Conservation (phyloP, 306 rosid species). For the Acacia melanoxylon region DNA sequence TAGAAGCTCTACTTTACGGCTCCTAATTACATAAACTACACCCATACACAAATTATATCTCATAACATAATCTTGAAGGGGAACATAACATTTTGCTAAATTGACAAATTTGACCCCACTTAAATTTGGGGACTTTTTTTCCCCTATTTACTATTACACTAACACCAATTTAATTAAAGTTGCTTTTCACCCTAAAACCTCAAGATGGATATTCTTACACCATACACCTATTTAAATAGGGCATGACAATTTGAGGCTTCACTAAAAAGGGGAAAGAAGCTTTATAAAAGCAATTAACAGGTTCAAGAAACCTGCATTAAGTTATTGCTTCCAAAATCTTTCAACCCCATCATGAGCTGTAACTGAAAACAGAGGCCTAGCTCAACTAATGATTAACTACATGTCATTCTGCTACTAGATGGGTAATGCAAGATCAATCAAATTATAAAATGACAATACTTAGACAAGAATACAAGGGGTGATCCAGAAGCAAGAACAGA, state of each 20-base stretch:
- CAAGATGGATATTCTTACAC: background rate
- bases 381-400: background rate
- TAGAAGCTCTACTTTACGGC: background rate
- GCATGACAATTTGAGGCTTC: background rate
- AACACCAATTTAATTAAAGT: background rate
- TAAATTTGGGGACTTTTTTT: background rate
- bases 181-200: background rate
- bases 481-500: background rate
- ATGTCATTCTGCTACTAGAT: background rate
- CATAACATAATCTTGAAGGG: background rate
- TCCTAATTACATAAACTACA: background rate
- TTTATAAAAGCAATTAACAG: background rate
- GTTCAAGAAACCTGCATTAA: background rate
- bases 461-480: background rate
- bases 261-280: background rate
- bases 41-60: background rate
- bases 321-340: background rate
- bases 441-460: background rate
- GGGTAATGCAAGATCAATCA: background rate
- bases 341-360: background rate
- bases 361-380: background rate
- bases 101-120: background rate
- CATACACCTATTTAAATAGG: background rate
- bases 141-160: background rate
- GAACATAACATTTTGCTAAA: background rate